phyloP scores from a whole-genome alignment of 805 yeast genomes.

The Isabelozyma heimii region DNA sequence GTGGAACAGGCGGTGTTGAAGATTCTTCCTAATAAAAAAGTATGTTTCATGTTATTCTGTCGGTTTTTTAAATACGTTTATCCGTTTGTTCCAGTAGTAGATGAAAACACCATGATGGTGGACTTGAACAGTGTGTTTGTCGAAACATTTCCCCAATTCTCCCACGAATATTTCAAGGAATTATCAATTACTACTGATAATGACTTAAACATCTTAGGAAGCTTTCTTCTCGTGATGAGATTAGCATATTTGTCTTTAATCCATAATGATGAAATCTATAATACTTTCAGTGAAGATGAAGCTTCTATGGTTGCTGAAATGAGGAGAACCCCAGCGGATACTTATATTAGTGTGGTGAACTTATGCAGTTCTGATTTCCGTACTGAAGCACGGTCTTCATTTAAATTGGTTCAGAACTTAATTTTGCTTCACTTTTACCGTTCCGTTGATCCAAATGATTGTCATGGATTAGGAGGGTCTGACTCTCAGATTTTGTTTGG shows the following conservation, averaged over 20 bases:
- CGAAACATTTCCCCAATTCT: slow-evolving; percentile 17
- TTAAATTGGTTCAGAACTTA: slow-evolving; percentile 34
- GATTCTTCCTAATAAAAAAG: slow-evolving; percentile 28
- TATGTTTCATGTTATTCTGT: slow-evolving; percentile 21
- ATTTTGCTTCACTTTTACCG: slow-evolving; percentile 31
- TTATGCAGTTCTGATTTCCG: slow-evolving; percentile 33
- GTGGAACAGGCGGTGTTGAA: slow-evolving; percentile 25
- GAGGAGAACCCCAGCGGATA: slow-evolving; percentile 23
- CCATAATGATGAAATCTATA: slow-evolving; percentile 28
- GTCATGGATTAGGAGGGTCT: slow-evolving; percentile 38
- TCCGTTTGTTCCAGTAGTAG: slow-evolving; percentile 37
- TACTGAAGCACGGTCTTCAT: slow-evolving; percentile 26
- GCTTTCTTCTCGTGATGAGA: slow-evolving; percentile 25
- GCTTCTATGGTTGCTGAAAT: slow-evolving; percentile 26
- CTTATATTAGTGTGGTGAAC: slow-evolving; percentile 26
- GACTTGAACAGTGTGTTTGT: slow-evolving; percentile 24
- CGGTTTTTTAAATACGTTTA: slow-evolving; percentile 38
- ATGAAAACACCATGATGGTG: slow-evolving; percentile 22
- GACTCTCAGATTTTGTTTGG: slow-evolving; percentile 40
- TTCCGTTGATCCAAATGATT: slow-evolving; percentile 39
- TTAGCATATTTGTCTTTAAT: slow-evolving; percentile 39
- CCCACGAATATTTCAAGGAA: slow-evolving; percentile 14
- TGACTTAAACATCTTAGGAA: slow-evolving; percentile 29
- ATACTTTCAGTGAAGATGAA: slow-evolving; percentile 26
- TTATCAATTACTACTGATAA: slow-evolving; percentile 25